Evolutionary conservation across 192 early-diverging fungal species (phyloP), one percentile per base, ranked within the genome.

Genomic region (Powellomyces hirtus): DNA sequence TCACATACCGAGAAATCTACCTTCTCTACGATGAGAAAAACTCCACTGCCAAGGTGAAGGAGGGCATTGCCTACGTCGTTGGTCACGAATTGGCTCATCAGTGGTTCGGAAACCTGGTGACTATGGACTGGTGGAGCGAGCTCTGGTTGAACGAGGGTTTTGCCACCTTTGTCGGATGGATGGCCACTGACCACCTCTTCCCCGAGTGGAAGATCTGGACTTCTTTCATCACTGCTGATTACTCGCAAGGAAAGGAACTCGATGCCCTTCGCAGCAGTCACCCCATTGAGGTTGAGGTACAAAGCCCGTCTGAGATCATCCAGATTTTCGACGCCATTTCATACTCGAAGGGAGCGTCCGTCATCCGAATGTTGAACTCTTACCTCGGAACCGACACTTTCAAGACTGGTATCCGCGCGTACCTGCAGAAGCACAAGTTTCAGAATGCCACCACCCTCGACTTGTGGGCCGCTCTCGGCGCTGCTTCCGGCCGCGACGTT

Each of bases 71-170:
- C 36, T 92, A 93, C 63, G 90, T 89, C n/a, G 91, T 98, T 4
- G 90, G 88, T 60, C 96, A 98, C 77, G 96, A 94, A 79, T 79
- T 93, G 35, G 88, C 89, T 40, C 92, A 92, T 71, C 89, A 90
- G 77, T 90, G 89, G 88, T 97, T 98, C 65, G 96, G 96, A 38
- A 98, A 98, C 80, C 77, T 98, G 57, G 94, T 96, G 11, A 97
- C 94, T 5, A 66, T 66, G 64, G 88, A 91, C 70, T 96, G 94
- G 95, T 98, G 95, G 95, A 89, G 81, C 75, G 88, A 91, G 53
- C 70, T 96, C 46, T 97, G 95, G 95, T 81, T 98, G 68, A 98
- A 98, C 74, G 96, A 98, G 79, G 94, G 94, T 33, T 98, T 98
- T 77, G 96, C 96, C 31, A 97, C 96, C 5, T 98, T 94, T 87